These are phyloP conservation scores for Grifola frondosa DNA, from an alignment of 1,284 basidiomycete genomes.

Conservation along the genomic window DNA sequence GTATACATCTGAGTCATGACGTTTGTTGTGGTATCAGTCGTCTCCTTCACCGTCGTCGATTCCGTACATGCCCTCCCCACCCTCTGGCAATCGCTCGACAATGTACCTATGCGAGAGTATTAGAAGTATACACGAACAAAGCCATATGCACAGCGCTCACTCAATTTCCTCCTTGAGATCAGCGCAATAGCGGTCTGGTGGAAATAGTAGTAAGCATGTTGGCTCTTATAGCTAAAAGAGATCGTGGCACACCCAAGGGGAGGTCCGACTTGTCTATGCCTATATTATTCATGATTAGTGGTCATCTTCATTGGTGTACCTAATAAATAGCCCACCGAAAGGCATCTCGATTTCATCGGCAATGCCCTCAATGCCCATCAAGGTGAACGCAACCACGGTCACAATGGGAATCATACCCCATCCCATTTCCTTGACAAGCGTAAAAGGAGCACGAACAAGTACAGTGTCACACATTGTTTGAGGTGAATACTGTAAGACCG, in stretches of 20 bases:
- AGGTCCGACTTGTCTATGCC: slow-evolving; percentile 65
- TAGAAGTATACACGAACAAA: neutral
- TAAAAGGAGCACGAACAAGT: slow-evolving; percentile 84
- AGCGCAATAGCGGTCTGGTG: slow-evolving; percentile 79
- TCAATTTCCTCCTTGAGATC: slow-evolving; percentile 84
- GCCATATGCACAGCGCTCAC: slow-evolving; percentile 42
- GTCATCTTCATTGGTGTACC: neutral
- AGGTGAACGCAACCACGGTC: slow-evolving; percentile 81
- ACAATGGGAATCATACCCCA: slow-evolving; percentile 85
- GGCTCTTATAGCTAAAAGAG: neutral
- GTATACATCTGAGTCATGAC: neutral
- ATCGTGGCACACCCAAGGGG: slow-evolving; percentile 55
- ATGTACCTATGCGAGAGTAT: slow-evolving; percentile 55
- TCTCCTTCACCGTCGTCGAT: slow-evolving; percentile 77
- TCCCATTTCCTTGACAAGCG: slow-evolving; percentile 73
- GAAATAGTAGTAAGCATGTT: slow-evolving; percentile 23
- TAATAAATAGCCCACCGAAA: slow-evolving; percentile 50
- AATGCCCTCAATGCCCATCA: slow-evolving; percentile 93
- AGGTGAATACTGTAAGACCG: slow-evolving; percentile 83
- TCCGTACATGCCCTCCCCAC: slow-evolving; percentile 62
- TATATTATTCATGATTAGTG: slow-evolving; percentile 29
- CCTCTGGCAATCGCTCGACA: slow-evolving; percentile 76
- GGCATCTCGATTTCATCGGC: slow-evolving; percentile 92
- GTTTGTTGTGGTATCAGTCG: slow-evolving; percentile 44
- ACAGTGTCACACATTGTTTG: slow-evolving; percentile 90